These are phyloP conservation scores for Aristolochia fimbriata DNA, from an alignment of 164 flowering plant genomes.

Conservation along the genomic window DNA sequence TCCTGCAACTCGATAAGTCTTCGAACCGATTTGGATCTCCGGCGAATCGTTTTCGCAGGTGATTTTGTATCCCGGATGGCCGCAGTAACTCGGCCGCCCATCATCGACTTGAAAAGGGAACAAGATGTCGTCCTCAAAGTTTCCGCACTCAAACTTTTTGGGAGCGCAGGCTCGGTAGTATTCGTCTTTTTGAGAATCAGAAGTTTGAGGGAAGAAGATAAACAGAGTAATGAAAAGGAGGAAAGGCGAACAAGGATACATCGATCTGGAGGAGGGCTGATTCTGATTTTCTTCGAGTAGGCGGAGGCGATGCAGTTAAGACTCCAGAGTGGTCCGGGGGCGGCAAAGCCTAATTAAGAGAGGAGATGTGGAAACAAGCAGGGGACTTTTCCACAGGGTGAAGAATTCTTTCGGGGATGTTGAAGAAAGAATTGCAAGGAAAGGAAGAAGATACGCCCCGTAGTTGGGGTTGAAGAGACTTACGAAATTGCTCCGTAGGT, in stretches of 20 bases:
- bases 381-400: too few species aligned
- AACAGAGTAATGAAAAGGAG: background rate
- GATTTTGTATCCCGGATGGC: background rate
- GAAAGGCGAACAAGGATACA: background rate
- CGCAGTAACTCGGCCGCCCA: background rate
- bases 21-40: background rate
- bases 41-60: conserved; percentile 2
- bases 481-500: too few species aligned
- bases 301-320: too few species aligned
- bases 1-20: background rate
- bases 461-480: too few species aligned
- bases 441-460: too few species aligned
- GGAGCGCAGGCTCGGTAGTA: background rate
- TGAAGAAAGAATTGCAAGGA: too few species aligned
- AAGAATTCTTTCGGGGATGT: too few species aligned
- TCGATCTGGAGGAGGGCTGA: too few species aligned
- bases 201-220: background rate
- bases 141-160: background rate
- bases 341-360: too few species aligned
- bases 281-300: too few species aligned
- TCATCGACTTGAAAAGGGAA: background rate
- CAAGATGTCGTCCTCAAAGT: background rate
- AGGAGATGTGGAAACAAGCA: too few species aligned
- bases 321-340: too few species aligned
- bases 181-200: background rate